Conservation (phyloP, 1,284 basidiomycete genomes). For the Anthracocystis setariae region DNA sequence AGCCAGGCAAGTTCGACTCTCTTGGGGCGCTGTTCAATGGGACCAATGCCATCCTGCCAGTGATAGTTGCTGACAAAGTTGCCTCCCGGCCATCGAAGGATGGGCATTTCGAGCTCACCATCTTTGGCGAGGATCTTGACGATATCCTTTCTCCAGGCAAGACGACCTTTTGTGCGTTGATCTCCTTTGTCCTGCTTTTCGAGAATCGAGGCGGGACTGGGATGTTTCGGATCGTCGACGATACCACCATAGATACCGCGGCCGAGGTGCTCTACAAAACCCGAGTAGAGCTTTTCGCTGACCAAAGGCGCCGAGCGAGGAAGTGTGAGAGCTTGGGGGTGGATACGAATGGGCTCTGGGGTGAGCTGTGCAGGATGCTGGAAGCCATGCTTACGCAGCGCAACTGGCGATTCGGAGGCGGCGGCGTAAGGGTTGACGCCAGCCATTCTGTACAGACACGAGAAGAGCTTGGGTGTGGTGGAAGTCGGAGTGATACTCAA, state of each 20-base stretch:
- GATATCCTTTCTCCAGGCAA: constrained; percentile 74
- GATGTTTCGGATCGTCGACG: constrained; percentile 70
- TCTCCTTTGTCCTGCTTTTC: constrained; percentile 53
- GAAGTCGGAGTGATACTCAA: background rate
- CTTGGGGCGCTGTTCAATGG: constrained; percentile 72
- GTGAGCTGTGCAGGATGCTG: constrained; percentile 21
- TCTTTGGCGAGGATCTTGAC: constrained; percentile 70
- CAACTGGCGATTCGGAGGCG: constrained; percentile 5
- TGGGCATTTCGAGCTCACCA: constrained; percentile 73
- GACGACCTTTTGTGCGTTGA: constrained; percentile 56
- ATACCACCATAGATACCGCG: constrained; percentile 76
- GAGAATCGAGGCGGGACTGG: constrained; percentile 65
- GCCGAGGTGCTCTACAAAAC: constrained; percentile 62
- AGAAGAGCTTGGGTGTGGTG: background rate
- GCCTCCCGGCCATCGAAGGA: constrained; percentile 74
- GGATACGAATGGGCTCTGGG: constrained; percentile 23
- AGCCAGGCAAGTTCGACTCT: constrained; percentile 77
- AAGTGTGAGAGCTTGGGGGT: constrained; percentile 28
- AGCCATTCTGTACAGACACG: constrained; percentile 14
- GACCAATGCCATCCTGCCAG: constrained; percentile 77
- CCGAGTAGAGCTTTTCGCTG: constrained; percentile 50
- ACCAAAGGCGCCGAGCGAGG: constrained; percentile 26
- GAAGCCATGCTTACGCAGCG: constrained; percentile 10
- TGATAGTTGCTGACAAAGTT: constrained; percentile 74
- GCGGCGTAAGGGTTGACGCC: constrained; percentile 38